phyloP scores from a whole-genome alignment of 768 basidiomycete species.

The Scleroderma bovista region DNA sequence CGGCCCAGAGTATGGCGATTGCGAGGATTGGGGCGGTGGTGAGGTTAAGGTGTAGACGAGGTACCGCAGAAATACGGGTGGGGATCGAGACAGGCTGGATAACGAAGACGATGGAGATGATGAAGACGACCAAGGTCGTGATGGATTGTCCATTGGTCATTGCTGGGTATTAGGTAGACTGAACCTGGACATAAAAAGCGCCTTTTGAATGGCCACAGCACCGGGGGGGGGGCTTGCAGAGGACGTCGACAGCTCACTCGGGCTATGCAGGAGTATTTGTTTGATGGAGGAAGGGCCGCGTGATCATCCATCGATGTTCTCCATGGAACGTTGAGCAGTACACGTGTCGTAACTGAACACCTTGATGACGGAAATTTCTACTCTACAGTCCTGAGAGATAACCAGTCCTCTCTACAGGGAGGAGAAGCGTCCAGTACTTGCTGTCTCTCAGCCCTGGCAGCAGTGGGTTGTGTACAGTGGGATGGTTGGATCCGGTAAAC shows the following conservation, averaged over 20 bases:
- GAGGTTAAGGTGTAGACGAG: slow-evolving; percentile 40
- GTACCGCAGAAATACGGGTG: slow-evolving; percentile 24
- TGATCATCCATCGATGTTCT: no score
- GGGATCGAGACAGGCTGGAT: slow-evolving; percentile 43
- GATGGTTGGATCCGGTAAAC: slow-evolving; percentile 11
- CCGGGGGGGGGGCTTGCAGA: no score
- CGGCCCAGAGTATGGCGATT: slow-evolving; percentile 49
- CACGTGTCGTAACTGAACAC: no score
- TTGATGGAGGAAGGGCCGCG: no score
- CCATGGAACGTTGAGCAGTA: no score
- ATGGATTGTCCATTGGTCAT: slow-evolving; percentile 46
- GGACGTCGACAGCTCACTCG: no score
- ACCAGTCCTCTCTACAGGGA: no score
- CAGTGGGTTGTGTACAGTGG: background rate
- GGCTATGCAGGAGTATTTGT: no score
- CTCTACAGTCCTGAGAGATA: no score
- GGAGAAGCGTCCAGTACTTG: no score
- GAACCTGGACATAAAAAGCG: background rate
- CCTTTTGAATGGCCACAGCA: background rate
- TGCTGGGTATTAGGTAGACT: background rate
- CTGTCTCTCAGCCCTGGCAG: no score
- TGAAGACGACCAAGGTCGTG: slow-evolving; percentile 47
- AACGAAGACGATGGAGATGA: slow-evolving; percentile 48
- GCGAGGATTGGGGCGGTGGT: slow-evolving; percentile 50
- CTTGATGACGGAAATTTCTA: no score